Conservation (phyloP, 306 rosid genomes). For the Quercus wislizeni region DNA sequence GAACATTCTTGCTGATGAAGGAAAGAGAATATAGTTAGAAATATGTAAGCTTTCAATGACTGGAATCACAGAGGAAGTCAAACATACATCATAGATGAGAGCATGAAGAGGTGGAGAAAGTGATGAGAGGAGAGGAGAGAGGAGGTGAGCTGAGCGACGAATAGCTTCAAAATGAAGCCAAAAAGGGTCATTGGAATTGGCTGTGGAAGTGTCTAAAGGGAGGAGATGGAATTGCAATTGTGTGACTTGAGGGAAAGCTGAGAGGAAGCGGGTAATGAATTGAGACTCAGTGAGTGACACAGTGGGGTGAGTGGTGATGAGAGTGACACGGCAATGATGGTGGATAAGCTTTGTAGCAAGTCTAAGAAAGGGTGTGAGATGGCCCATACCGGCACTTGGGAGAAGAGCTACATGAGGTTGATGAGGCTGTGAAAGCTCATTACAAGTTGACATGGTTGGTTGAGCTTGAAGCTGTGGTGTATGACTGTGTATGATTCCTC, state of each 20-base stretch:
- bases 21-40: constrained; percentile 37
- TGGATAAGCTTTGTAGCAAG: constrained; percentile 31
- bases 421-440: background rate
- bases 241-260: constrained; percentile 35
- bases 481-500: no score
- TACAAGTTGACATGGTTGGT: background rate
- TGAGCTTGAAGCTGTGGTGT: no score
- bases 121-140: constrained; percentile 37
- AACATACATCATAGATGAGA: constrained; percentile 37
- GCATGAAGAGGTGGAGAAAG: constrained; percentile 49
- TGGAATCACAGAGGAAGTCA: constrained; percentile 32
- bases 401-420: constrained; percentile 47
- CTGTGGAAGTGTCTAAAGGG: constrained; percentile 4
- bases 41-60: constrained; percentile 24
- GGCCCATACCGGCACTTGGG: constrained; percentile 64
- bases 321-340: constrained; percentile 38
- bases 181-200: constrained; percentile 45
- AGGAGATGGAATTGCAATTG: constrained; percentile 21
- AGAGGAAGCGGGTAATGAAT: constrained; percentile 40
- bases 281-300: constrained; percentile 47
- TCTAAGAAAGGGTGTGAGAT: constrained; percentile 45
- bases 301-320: constrained; percentile 44
- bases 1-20: constrained; percentile 45
- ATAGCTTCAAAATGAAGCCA: constrained; percentile 29
- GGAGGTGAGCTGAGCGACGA: constrained; percentile 46